Percentiles rank a stretch among this genome's conserved stretches.
Evolutionary conservation across 83 land plant genomes (phyloP).

Genomic region (Thuja plicata): DNA sequence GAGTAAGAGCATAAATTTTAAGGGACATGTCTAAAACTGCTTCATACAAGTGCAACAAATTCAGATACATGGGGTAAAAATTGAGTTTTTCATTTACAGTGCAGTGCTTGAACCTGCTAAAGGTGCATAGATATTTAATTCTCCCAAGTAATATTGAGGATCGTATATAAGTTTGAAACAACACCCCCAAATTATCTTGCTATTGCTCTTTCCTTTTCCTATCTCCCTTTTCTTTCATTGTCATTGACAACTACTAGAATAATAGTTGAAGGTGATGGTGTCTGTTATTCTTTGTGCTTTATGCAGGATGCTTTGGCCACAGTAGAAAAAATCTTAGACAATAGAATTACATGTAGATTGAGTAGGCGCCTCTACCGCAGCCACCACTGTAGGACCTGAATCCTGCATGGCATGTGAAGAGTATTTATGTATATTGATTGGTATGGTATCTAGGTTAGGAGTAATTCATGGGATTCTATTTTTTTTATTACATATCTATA

Average conservation of each 20-base stretch:
- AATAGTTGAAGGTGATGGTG: too few relatives aligned
- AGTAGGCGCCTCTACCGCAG: conserved; percentile 35
- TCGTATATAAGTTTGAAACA: not conserved
- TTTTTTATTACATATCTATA: not conserved
- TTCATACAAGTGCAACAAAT: too few relatives aligned
- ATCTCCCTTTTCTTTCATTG: not conserved
- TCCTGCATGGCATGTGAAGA: conserved; percentile 21
- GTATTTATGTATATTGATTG: not conserved
- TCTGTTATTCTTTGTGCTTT: conserved; percentile 14
- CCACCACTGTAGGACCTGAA: conserved; percentile 33
- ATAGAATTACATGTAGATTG: conserved; percentile 33
- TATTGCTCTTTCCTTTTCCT: not conserved
- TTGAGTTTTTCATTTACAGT: not conserved
- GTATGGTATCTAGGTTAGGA: not conserved
- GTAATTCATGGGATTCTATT: too few relatives aligned
- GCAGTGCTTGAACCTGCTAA: not conserved
- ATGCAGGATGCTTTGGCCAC: conserved; percentile 36
- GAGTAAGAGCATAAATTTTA: too few relatives aligned
- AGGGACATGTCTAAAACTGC: too few relatives aligned
- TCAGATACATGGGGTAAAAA: not conserved
- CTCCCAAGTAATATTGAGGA: not conserved
- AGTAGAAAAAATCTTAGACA: conserved; percentile 39
- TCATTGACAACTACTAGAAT: not conserved
- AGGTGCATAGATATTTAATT: not conserved
- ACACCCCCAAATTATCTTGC: not conserved